These are phyloP conservation scores for Alloteropsis semialata DNA, from an alignment of 176 grass and related monocot genomes.

Conservation along the genomic window DNA sequence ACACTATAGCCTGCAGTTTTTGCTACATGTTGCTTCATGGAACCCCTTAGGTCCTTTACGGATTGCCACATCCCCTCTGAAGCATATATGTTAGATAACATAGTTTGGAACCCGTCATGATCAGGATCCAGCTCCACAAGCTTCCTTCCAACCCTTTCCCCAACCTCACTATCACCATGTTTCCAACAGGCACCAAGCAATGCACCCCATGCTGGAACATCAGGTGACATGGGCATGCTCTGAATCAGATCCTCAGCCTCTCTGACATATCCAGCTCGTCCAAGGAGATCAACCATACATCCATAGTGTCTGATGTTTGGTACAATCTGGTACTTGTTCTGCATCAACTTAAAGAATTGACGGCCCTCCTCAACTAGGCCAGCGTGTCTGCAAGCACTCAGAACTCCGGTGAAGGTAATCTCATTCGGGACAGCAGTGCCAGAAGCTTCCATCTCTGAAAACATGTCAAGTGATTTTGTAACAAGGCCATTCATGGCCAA, in stretches of 20 bases:
- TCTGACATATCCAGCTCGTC: conserved; percentile 74
- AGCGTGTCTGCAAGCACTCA: conserved; percentile 79
- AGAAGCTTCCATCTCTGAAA: conserved; percentile 65
- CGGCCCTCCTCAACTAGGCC: conserved; percentile 76
- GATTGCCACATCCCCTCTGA: conserved; percentile 75
- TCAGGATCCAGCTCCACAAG: conserved; percentile 69
- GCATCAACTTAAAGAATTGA: conserved; percentile 75
- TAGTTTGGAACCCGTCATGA: conserved; percentile 80
- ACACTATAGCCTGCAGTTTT: conserved; percentile 67
- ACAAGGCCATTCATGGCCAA: conserved; percentile 76
- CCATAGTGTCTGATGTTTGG: conserved; percentile 80
- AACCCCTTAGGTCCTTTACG: conserved; percentile 66
- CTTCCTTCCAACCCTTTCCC: conserved; percentile 69
- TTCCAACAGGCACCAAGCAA: conserved; percentile 84
- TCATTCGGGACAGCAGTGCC: conserved; percentile 58
- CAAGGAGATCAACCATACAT: conserved; percentile 97
- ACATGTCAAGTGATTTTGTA: conserved; percentile 63
- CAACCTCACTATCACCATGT: conserved; percentile 68
- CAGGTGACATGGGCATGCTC: conserved; percentile 78
- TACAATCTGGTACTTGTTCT: conserved; percentile 57
- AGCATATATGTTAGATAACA: conserved; percentile 90
- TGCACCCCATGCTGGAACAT: conserved; percentile 84
- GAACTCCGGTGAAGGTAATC: conserved; percentile 85
- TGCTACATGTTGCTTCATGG: conserved; percentile 62
- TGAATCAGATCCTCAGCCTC: conserved; percentile 78